Conservation (phyloP, 306 rosid genomes). For the Rubus parviflorus region DNA sequence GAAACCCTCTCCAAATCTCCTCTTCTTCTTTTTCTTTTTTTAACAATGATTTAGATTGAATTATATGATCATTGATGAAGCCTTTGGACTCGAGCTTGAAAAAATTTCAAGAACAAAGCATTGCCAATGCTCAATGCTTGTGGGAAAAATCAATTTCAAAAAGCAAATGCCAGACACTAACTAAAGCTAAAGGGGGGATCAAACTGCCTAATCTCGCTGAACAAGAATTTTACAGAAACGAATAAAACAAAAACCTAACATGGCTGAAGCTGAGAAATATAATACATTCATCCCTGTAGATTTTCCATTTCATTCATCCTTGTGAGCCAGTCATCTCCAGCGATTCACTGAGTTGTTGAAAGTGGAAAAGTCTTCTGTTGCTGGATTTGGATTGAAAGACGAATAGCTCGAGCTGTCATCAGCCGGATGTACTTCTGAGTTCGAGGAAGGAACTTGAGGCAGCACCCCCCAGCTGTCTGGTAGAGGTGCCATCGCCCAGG, state of each 20-base stretch:
- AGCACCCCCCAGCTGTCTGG: not conserved
- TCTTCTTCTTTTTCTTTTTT: too few relatives aligned
- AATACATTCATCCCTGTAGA: not conserved
- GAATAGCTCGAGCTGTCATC: not conserved
- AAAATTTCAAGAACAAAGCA: not conserved
- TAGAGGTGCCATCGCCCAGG: not conserved
- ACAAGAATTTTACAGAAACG: not conserved
- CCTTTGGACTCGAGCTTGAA: not conserved
- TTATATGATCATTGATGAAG: not conserved
- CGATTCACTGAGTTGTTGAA: not conserved
- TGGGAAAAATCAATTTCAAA: not conserved
- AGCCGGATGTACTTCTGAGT: not conserved
- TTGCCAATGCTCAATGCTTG: not conserved
- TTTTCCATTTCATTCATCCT: not conserved
- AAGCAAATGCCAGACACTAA: not conserved
- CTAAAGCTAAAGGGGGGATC: not conserved
- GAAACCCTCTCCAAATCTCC: too few relatives aligned
- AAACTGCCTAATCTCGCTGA: not conserved
- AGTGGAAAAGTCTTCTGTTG: not conserved
- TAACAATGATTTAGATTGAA: not conserved
- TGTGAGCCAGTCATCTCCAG: constrained; percentile 11
- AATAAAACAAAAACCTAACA: not conserved
- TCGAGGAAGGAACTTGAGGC: constrained; percentile 1
- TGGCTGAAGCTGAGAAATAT: constrained; percentile 3
- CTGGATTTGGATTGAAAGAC: not conserved